phyloP scores from a whole-genome alignment of 768 basidiomycete genomes.

The Peribolospora baueri region DNA sequence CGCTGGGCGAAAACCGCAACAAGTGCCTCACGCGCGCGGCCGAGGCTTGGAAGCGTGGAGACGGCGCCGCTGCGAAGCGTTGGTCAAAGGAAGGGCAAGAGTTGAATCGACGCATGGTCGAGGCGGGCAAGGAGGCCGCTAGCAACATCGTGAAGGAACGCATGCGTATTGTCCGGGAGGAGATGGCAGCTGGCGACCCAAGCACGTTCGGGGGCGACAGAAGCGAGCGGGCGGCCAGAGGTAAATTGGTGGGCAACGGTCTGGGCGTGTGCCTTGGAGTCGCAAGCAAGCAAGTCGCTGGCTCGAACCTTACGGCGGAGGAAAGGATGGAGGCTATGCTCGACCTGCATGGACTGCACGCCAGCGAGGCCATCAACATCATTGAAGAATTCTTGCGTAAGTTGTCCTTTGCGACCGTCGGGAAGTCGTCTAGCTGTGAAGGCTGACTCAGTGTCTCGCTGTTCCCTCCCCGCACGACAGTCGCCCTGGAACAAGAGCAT shows the following conservation, averaged over 20 bases:
- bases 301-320: slow-evolving; percentile 36
- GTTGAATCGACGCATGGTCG: slow-evolving; percentile 68
- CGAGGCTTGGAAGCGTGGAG: slow-evolving; percentile 83
- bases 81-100: slow-evolving; percentile 88
- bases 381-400: slow-evolving; percentile 51
- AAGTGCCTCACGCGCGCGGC: slow-evolving; percentile 84
- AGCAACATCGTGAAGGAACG: slow-evolving; percentile 64
- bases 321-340: slow-evolving; percentile 72
- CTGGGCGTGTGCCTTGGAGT: slow-evolving; percentile 74
- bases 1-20: slow-evolving; percentile 79
- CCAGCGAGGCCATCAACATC: slow-evolving; percentile 76
- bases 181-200: slow-evolving; percentile 42
- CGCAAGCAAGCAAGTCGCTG: slow-evolving; percentile 25
- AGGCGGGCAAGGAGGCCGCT: slow-evolving; percentile 66
- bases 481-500: slow-evolving; percentile 48
- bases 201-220: slow-evolving; percentile 56
- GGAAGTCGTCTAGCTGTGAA: background rate
- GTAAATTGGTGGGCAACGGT: slow-evolving; percentile 51
- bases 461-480: background rate
- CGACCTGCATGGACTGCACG: slow-evolving; percentile 64
- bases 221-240: slow-evolving; percentile 46
- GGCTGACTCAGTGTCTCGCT: background rate
- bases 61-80: slow-evolving; percentile 82
- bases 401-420: slow-evolving; percentile 36
- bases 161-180: slow-evolving; percentile 45